Base-by-base conservation (phyloP, 2,329 filamentous ascomycete species). In the Torrubiella hemipterigena region DNA sequence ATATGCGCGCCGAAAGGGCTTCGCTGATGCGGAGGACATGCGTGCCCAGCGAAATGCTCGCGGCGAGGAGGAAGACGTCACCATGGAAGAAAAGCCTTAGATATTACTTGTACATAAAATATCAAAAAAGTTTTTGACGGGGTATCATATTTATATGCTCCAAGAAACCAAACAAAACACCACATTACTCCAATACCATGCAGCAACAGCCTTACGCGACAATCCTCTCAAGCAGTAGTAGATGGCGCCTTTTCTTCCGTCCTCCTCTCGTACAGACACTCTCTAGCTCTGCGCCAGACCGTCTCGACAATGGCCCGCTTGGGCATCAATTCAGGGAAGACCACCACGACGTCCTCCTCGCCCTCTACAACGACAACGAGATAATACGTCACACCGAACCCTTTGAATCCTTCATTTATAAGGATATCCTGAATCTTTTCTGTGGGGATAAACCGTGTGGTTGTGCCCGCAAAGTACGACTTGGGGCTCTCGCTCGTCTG, bases 341-440 rank as follows among this genome's bases (percentile, higher is more conserved):
- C 86, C n/a, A 98, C 89, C 0, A 96, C 82, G 5, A 93, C 71
- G 42, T 91, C 79, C 32, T 79, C 72, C 56, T 96, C 89, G 3
- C 78, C 86, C 44, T 93, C 81, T 13, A 96, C 85, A 32, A 96
- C 80, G 18, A 96, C 82, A 5, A 84, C 75, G 7, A 98, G 61
- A 49, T 94, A 95, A 49, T 89, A 93, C 24, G 79, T 65, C 21
- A 96, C 86, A 57, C 87, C 84, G 48, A 95, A 93, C 1, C 87
- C 87, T 35, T 74, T 75, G 56, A 96, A 96, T 4, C 87, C 91
- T 62, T 98, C 91, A 52, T 95, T 86, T 30, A 98, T 82, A 32
- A 95, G 74, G 34, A 98, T 79, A 52, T 98, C 91, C 50, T 83
- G 83, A 35, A 98, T 93, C 56, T 84, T 78, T 27, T 81, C 82